phyloP scores from a whole-genome alignment of 2,329 filamentous ascomycete genomes.

The Emergomyces pasteurianus region DNA sequence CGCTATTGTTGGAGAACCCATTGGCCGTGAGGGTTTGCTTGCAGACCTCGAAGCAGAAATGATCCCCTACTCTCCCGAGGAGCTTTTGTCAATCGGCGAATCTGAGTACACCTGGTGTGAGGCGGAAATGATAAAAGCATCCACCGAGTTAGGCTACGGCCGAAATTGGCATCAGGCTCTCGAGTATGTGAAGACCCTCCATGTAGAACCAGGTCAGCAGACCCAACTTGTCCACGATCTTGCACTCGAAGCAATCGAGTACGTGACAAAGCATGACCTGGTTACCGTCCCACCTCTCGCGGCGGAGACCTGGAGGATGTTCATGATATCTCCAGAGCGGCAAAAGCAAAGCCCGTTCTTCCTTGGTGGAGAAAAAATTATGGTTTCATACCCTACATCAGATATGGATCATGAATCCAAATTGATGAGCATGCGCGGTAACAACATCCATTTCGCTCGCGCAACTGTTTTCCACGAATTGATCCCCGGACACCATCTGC shows the following conservation, averaged over 20 bases:
- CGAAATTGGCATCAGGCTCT: conserved; percentile 42
- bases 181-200: conserved; percentile 44
- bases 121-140: conserved; percentile 41
- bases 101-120: conserved; percentile 46
- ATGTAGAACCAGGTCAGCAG: conserved; percentile 44
- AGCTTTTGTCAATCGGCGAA: conserved; percentile 41
- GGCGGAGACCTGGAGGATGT: conserved; percentile 43
- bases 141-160: conserved; percentile 37
- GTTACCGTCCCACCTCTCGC: conserved; percentile 45
- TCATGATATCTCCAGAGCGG: conserved; percentile 43
- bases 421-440: conserved; percentile 48
- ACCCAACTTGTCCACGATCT: conserved; percentile 41
- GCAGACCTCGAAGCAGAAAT: conserved; percentile 44
- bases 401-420: conserved; percentile 37
- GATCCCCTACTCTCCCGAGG: conserved; percentile 47
- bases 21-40: conserved; percentile 41
- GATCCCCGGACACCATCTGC: conserved; percentile 47
- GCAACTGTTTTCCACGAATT: conserved; percentile 52
- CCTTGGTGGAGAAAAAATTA: conserved; percentile 42
- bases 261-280: conserved; percentile 42
- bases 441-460: conserved; percentile 45
- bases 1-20: conserved; percentile 46
- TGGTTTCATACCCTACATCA: conserved; percentile 41
- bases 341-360: conserved; percentile 51
- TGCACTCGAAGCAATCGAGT: conserved; percentile 40